Conservation (phyloP, 1,139 yeast genomes). For the Hansenula anomala region DNA sequence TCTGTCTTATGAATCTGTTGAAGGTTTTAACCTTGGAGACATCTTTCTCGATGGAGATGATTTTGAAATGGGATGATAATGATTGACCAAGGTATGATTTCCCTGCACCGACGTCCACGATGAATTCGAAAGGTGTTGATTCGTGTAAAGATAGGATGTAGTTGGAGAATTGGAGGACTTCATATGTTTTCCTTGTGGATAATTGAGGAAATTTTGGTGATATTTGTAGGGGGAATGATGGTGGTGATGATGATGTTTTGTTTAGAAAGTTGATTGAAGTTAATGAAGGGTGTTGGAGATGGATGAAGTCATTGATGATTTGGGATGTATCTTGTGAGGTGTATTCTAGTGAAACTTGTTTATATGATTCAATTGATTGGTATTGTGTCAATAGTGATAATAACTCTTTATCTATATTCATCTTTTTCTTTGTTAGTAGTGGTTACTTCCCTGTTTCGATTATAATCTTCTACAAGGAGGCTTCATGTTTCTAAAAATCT, state of each 20-base stretch:
- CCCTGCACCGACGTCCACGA: slow-evolving; percentile 1
- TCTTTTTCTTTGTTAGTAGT: no score
- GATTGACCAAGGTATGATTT: background rate
- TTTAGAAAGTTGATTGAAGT: background rate
- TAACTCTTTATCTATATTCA: background rate
- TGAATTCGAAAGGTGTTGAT: background rate
- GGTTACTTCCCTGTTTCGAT: no score
- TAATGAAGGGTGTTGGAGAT: background rate
- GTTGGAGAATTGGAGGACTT: background rate
- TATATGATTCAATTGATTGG: no score
- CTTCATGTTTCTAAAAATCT: background rate
- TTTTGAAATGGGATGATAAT: background rate
- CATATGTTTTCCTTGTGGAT: slow-evolving; percentile 1
- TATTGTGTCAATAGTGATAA: background rate
- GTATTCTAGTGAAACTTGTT: no score
- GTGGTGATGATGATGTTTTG: no score
- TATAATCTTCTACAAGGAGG: background rate
- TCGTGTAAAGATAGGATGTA: background rate
- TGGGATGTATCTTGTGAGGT: no score
- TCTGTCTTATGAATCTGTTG: background rate
- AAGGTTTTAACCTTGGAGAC: background rate
- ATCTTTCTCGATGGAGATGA: background rate
- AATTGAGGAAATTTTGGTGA: background rate
- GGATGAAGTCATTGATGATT: background rate
- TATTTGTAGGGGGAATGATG: no score